Base-by-base conservation (phyloP, 257 asterid species). In the Capsicum baccatum region DNA sequence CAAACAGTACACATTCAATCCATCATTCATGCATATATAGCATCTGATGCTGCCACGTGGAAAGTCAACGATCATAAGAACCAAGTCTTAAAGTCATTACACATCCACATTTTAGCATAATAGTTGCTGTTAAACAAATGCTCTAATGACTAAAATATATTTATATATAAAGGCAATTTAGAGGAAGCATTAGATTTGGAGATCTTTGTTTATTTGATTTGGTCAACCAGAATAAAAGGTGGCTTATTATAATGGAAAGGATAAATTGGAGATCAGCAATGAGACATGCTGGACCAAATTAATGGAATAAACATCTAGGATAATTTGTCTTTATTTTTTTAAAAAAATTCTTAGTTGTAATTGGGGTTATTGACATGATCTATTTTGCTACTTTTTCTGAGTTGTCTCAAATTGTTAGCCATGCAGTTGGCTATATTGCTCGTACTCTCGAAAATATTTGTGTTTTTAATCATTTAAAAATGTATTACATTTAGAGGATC, bases 361-460 rank as follows among this genome's bases (percentile, higher is more conserved):
- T 13, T 21, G 63, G 15, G 62, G 3, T 76, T 63, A 52, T 48
- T 52, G 26, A 13, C 26, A 52, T 13, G 63, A 52, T 52, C 39
- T 26, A 10, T 4, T 21, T 74, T 19, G 60, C 44, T 50, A 50
- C 19, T 74, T 74, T 52, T 13, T 35, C 52, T 52, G 6, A 26
- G 33, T 26, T 74, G 62, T 74, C 60, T 19, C 57, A 48, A 73
- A 48, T 47, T 9, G 15, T 70, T 47, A 9, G 17, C 15, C 4
- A 26, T 33, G 3, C 2, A 54, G 57, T 54, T 9, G 3, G 59
- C 5, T 13, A 37, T 3, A 3, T 37, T 39, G 13, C 3, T 14
- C 0, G 6, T 14, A 37, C 2, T 68, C 6, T 3, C 4, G 37
- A 3, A 37, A 15, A 15, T 15, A 37, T 15, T 68, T 3, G 0